phyloP scores from a whole-genome alignment of 1,139 yeast species.

The Hanseniaspora sp. region DNA sequence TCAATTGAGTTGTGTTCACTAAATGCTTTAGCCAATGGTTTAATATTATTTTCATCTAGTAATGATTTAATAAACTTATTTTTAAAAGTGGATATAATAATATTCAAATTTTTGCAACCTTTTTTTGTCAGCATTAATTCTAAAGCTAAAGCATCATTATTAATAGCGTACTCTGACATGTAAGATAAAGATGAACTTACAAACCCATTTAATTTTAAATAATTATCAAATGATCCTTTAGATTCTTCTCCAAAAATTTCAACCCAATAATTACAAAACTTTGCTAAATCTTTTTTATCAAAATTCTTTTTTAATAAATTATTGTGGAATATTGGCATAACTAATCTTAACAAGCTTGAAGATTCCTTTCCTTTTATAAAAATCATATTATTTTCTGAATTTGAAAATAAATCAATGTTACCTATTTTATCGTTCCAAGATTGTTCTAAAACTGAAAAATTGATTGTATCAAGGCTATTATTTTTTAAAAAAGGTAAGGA shows the following conservation, averaged over 20 bases:
- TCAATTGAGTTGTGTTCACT: constrained; percentile 39
- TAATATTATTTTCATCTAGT: constrained; percentile 19
- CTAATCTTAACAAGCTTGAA: constrained; percentile 27
- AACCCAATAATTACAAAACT: constrained; percentile 41
- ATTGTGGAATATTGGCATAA: constrained; percentile 32
- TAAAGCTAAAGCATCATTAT: constrained; percentile 33
- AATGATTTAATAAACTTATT: constrained; percentile 24
- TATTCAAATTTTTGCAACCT: constrained; percentile 32
- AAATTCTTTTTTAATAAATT: constrained; percentile 20
- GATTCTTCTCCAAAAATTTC: constrained; percentile 55
- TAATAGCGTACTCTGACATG: constrained; percentile 32
- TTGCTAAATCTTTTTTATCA: constrained; percentile 19
- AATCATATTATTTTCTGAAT: constrained; percentile 22
- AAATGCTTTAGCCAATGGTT: constrained; percentile 32
- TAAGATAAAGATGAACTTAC: constrained; percentile 34
- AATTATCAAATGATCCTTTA: constrained; percentile 35
- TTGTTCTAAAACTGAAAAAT: constrained; percentile 19
- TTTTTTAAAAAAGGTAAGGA: not conserved
- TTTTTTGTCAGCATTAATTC: constrained; percentile 38
- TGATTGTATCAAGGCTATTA: constrained; percentile 14
- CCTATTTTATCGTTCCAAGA: constrained; percentile 19
- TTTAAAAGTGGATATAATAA: constrained; percentile 30
- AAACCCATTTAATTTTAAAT: constrained; percentile 28
- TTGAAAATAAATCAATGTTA: constrained; percentile 22
- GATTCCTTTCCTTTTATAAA: constrained; percentile 23